Conservation (phyloP, 345 rosid genomes). For the Populus deltoides region DNA sequence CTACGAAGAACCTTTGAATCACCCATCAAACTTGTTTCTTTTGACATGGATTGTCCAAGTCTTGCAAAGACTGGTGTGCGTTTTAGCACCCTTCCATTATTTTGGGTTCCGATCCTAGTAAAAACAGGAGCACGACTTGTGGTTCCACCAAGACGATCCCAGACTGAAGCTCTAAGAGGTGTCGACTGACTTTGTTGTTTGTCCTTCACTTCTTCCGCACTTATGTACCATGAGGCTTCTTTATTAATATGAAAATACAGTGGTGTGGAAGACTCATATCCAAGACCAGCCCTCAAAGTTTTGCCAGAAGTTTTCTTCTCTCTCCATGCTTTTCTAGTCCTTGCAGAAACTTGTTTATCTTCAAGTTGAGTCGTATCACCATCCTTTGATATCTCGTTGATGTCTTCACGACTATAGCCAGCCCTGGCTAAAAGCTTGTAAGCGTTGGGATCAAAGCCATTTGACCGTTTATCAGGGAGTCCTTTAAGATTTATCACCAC, state of each 20-base stretch:
- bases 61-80: background rate
- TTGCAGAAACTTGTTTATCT: background rate
- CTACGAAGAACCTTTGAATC: too few species aligned
- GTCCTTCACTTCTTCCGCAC: background rate
- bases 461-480: background rate
- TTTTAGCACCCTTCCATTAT: background rate
- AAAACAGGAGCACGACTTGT: too few species aligned
- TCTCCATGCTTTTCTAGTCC: background rate
- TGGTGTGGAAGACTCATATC: background rate
- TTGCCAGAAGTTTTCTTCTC: background rate
- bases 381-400: background rate
- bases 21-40: too few species aligned
- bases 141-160: background rate
- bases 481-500: background rate
- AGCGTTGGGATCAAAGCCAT: conserved; percentile 6
- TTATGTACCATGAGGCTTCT: background rate
- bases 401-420: background rate
- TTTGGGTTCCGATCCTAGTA: background rate
- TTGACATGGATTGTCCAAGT: too few species aligned
- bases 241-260: background rate
- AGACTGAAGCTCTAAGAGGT: background rate
- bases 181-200: background rate
- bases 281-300: background rate
- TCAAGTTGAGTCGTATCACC: background rate
- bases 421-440: conserved; percentile 3